Evolutionary conservation across 768 basidiomycete genomes (phyloP), one percentile per base, ranked within the genome.

Genomic region (Termitomyces sp.): DNA sequence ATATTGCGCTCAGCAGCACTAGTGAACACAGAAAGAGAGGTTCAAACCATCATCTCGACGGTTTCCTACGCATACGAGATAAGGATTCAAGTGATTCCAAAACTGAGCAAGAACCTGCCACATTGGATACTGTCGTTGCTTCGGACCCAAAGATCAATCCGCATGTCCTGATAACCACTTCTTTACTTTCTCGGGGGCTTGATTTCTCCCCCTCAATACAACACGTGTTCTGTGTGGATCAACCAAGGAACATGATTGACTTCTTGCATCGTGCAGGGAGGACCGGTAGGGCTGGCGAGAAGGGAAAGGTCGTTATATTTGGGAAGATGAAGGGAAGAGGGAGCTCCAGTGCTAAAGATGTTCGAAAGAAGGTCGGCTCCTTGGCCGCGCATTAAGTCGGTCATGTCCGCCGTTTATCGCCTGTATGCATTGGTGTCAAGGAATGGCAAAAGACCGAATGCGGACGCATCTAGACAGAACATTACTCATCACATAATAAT

Each of bases 221-320:
- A 61, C 86, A 95, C 66, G 89, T 96, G 3, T 88, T 97, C 70
- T 87, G 96, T 63, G 80, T 91, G 26, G 95, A 96, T 64, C 85
- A 90, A 67, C 94, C 95, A 20, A 77, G 89, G 64, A 95, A 93
- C 69, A 90, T 89, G 79, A 81, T 95, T 41, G 95, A 97, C 71
- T 95, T 96, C 69, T 70, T 97, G 60, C 95, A 97, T 73, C 86
- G 95, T 4, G 95, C 95, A 0, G 95, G 95, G 16, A 76, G 95
- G 50, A 81, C 89, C 0, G 93, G 87, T 2, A 76, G 93, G 33
- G 92, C 91, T 4, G 91, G 91, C 0, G 70, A 79, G 67, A 68
- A 71, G 30, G 91, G 89, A 1, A 85, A 80, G 63, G 91, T 93
- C 0, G 84, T 93, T 3, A 75, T 93, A 6, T 93, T 93, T 66